These are phyloP conservation scores for Endocarpon pusillum DNA, from an alignment of 495 filamentous ascomycete genomes.

Conservation along the genomic window DNA sequence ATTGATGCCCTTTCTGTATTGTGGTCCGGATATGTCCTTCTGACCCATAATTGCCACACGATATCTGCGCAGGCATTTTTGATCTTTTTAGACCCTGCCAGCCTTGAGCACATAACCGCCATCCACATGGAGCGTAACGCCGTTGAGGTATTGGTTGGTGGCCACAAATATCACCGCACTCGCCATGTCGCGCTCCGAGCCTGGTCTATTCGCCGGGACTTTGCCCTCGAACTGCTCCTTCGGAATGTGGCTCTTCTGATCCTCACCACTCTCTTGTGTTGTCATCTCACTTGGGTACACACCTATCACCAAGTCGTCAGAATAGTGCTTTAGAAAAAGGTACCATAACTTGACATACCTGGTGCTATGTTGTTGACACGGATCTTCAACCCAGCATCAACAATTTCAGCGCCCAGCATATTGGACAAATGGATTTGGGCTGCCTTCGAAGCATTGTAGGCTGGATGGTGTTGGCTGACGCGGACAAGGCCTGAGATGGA, in stretches of 20 bases:
- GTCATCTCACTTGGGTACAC: slow-evolving; percentile 41
- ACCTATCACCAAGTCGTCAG: too few relatives aligned
- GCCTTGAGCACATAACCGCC: slow-evolving; percentile 36
- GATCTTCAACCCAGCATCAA: slow-evolving; percentile 23
- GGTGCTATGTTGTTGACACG: slow-evolving; percentile 39
- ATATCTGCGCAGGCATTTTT: too few relatives aligned
- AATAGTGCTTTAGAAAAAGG: slow-evolving; percentile 16
- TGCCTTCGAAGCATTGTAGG: slow-evolving; percentile 35
- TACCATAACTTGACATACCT: too few relatives aligned
- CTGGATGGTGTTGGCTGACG: slow-evolving; percentile 33
- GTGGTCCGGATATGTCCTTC: too few relatives aligned
- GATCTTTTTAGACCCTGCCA: slow-evolving; percentile 12
- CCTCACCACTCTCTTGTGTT: slow-evolving; percentile 29
- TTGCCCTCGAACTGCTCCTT: slow-evolving; percentile 41
- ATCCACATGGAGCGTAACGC: slow-evolving; percentile 49
- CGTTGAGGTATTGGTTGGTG: slow-evolving; percentile 56
- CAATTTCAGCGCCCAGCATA: slow-evolving; percentile 33
- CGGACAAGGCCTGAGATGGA: slow-evolving; percentile 35
- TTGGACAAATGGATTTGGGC: slow-evolving; percentile 36
- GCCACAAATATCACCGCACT: slow-evolving; percentile 42
- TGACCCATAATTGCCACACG: too few relatives aligned
- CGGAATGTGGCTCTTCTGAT: slow-evolving; percentile 46
- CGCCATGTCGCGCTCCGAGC: slow-evolving; percentile 61
- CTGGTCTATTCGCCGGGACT: slow-evolving; percentile 42
- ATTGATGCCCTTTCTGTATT: too few relatives aligned